Evolutionary conservation across 805 yeast genomes (phyloP), one percentile per base, ranked within the genome.

Genomic region (Candida boleticola): DNA sequence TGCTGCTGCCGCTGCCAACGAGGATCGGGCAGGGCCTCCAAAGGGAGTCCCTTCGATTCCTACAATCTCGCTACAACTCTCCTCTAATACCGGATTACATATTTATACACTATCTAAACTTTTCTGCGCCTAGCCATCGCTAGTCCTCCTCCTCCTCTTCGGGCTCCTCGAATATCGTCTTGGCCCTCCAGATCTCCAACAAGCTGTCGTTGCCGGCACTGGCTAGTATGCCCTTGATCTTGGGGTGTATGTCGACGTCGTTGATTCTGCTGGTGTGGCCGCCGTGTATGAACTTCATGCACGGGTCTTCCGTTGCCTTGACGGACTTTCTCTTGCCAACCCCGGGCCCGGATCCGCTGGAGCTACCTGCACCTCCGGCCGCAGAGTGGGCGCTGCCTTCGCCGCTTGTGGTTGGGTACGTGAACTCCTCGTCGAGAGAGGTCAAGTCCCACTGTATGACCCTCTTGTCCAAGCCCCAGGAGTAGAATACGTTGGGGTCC

Each of bases 281-380:
- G 13, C 95, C 96, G 61, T 89, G 96, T 54, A 87, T 76, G 56
- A 87, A 89, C 19, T 66, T 63, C 43, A 89, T 73, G 58, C 89
- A 84, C 4, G 96, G 93, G 48, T 89, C 95, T 9, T 80, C 79
- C 46, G 76, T 77, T 22, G 47, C 49, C 42, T 51, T 62, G 22
- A 74, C 73, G 47, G 77, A 82, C 49, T 76, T 84, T 40, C 71
- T 76, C 44, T 77, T 77, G 42, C 74, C 79, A 3, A 9, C 27
- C 19, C 25, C 39, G 7, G 13, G 22, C 7, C 36, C 25, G 5
- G 19, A 19, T 6, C 31, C 31, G 19, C 6, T 10, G 9, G 37
- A 20, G 10, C 21, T 14, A 29, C 27, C 27, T 25, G 27, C 10
- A 6, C 13, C 22, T 14, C 21, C 21, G 30, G 16, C 23, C 18